Evolutionary conservation across 2,329 filamentous ascomycete genomes (phyloP).

Genomic region (Raffaelea albimanens): DNA sequence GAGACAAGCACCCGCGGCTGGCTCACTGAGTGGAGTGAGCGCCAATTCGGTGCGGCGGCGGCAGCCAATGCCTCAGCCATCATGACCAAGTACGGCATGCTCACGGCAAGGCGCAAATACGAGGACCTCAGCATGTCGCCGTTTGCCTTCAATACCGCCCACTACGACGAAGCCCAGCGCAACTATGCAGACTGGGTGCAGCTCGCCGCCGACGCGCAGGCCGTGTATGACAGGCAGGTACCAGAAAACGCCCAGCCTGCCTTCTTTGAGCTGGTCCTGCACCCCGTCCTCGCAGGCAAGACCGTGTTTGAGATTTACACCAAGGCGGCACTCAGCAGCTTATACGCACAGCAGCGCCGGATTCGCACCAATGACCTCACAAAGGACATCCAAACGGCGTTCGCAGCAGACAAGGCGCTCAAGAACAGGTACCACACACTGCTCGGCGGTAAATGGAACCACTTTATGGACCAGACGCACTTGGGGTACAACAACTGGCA

Average conservation of each 20-base stretch:
- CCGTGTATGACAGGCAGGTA: constrained; percentile 45
- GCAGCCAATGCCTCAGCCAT: constrained; percentile 38
- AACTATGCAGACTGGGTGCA: constrained; percentile 51
- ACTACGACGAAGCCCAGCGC: constrained; percentile 47
- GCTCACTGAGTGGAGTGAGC: constrained; percentile 40
- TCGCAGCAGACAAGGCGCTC: constrained; percentile 45
- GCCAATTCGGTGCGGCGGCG: constrained; percentile 40
- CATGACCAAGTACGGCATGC: constrained; percentile 45
- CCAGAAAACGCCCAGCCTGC: constrained; percentile 39
- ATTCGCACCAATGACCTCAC: constrained; percentile 44
- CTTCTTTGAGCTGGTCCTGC: constrained; percentile 54
- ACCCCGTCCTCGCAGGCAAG: constrained; percentile 48
- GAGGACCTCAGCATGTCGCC: constrained; percentile 50
- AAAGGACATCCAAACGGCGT: constrained; percentile 38
- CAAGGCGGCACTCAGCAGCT: constrained; percentile 37
- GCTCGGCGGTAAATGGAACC: constrained; percentile 52
- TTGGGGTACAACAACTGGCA: no score
- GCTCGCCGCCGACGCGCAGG: constrained; percentile 44
- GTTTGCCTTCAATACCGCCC: constrained; percentile 53
- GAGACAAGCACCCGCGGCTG: constrained; percentile 46
- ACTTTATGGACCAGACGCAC: constrained; percentile 55
- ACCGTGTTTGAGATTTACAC: constrained; percentile 46
- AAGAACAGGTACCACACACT: constrained; percentile 48
- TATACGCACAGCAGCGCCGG: constrained; percentile 43
- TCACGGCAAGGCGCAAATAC: constrained; percentile 49